Base-by-base conservation (phyloP, 352 stramenopile genomes). In the Globisporangium takayamanum region DNA sequence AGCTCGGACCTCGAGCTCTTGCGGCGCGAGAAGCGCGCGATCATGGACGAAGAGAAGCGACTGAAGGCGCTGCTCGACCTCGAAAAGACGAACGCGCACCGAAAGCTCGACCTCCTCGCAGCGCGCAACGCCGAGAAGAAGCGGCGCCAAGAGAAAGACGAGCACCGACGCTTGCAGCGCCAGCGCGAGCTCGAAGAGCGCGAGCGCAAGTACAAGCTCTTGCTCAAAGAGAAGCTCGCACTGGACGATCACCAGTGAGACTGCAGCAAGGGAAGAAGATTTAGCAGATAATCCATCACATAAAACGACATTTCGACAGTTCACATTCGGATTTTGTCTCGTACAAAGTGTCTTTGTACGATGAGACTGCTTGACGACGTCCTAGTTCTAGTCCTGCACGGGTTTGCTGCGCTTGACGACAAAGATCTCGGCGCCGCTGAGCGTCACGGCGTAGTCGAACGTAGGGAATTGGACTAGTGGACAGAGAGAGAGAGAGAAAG, bases 1-100 rank as follows among this genome's bases (percentile, higher is more conserved):
- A 88, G 80, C 18, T 88, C 84, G 1, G 93, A 98, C 59, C 67
- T 98, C 7, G 93, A 98, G 53, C 68, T 91, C 28, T 66, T 98
- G 44, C 85, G 93, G 1, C 79, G 84, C 42, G 93, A 98, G 64
- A 98, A 98, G 80, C 80, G 92, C 22, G 90, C 92, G 5, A 98
- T 98, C 59, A 89, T 97, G 37, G 86, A 97, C 55, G 93, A 98
- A 67, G 93, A 98, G 70, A 90, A 92, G 55, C 85, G 93, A 2
- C 62, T 98, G 39, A 97, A 97, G 62, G 92, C 93, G 30, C 70
- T 98, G 2, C 68, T 98, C 53, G 89, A 97, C 60, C 77, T 98
- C 0, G 92, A 98, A 57, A 98, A 98, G 70, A 95, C 86, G 52
- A 97, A 96, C 42, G 88, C 81, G 1, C 89, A 97, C 58, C 76